These are phyloP conservation scores for Xanthoparmelia taractica DNA, from an alignment of 495 filamentous ascomycete genomes.

Conservation along the genomic window DNA sequence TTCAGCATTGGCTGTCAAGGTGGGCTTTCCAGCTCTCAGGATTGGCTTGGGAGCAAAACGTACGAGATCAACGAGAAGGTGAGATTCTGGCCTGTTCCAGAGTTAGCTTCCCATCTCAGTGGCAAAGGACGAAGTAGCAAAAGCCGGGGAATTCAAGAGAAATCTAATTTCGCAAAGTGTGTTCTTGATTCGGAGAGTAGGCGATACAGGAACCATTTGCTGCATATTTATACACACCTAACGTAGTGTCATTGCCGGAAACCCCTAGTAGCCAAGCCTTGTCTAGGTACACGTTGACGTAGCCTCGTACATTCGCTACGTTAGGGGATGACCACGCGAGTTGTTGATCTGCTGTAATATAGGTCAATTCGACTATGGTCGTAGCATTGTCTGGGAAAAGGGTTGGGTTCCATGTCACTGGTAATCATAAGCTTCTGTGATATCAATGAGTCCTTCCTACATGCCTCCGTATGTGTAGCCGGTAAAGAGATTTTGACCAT, in stretches of 20 bases:
- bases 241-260: slow-evolving; percentile 19
- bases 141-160: not conserved
- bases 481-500: slow-evolving; percentile 21
- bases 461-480: slow-evolving; percentile 21
- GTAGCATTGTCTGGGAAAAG: slow-evolving; percentile 18
- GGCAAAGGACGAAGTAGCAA: not conserved
- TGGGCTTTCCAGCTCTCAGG: not conserved
- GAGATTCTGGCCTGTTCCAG: slow-evolving; percentile 16
- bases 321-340: slow-evolving; percentile 17
- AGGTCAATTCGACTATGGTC: slow-evolving; percentile 10
- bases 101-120: slow-evolving; percentile 6
- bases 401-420: slow-evolving; percentile 23
- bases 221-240: not conserved
- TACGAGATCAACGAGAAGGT: slow-evolving; percentile 17
- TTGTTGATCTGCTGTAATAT: slow-evolving; percentile 12
- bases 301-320: slow-evolving; percentile 17
- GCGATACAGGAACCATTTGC: not conserved
- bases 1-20: not conserved
- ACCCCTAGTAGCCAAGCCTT: slow-evolving; percentile 17
- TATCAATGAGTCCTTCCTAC: not conserved
- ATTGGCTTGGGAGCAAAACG: not conserved
- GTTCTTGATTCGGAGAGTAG: not conserved
- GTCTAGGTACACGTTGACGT: slow-evolving; percentile 20
- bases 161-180: not conserved
- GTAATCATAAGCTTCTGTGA: not conserved